phyloP scores from a whole-genome alignment of 2,329 filamentous ascomycete genomes.

The Dothideomycetes sp. region DNA sequence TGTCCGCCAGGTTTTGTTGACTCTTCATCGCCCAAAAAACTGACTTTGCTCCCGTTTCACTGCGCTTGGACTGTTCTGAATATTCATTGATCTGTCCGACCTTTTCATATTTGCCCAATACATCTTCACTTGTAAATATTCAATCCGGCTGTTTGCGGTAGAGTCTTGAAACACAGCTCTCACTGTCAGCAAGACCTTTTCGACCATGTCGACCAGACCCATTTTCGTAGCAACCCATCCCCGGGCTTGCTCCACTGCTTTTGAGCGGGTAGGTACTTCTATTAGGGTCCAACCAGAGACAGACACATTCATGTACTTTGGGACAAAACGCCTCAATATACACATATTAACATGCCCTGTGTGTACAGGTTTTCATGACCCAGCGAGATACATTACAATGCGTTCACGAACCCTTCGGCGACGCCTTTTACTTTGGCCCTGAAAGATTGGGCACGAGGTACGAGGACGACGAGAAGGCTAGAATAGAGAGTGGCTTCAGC shows the following conservation, averaged over 20 bases:
- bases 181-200: conserved; percentile 1
- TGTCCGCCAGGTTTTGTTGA: background rate
- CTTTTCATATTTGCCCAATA: background rate
- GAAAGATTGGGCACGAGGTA: conserved; percentile 76
- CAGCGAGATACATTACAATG: conserved; percentile 69
- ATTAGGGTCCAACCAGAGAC: too few relatives aligned
- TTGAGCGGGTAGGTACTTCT: conserved; percentile 68
- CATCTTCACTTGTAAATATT: background rate
- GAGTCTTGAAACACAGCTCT: conserved; percentile 2
- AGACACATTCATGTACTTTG: too few relatives aligned
- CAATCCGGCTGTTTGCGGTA: background rate
- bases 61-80: background rate
- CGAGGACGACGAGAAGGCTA: conserved; percentile 50
- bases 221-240: conserved; percentile 94
- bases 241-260: conserved; percentile 89
- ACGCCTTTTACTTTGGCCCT: conserved; percentile 91
- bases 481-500: conserved; percentile 51
- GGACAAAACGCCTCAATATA: too few relatives aligned
- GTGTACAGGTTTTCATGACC: conserved; percentile 98
- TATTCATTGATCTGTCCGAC: background rate
- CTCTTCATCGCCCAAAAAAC: background rate
- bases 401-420: conserved; percentile 91
- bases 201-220: conserved; percentile 59
- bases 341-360: too few relatives aligned
- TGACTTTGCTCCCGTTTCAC: background rate